Percentiles rank a stretch among this genome's conserved stretches.
Evolutionary conservation across 805 yeast genomes (phyloP).

Genomic region (Barnettozyma salicaria): DNA sequence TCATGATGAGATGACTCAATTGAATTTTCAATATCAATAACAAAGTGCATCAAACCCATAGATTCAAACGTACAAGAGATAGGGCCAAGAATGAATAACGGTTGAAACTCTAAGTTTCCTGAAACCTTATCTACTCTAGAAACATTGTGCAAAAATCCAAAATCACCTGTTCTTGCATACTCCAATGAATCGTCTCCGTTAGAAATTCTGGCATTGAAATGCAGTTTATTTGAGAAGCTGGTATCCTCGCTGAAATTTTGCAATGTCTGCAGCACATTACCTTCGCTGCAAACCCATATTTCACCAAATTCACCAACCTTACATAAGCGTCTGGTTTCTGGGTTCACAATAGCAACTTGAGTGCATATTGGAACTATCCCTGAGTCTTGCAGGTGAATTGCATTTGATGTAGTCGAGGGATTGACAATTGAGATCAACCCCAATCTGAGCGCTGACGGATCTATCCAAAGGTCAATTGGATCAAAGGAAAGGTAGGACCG

Average conservation of each 20-base stretch:
- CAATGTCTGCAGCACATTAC: constrained; percentile 53
- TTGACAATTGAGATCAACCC: constrained; percentile 79
- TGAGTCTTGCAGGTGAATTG: constrained; percentile 80
- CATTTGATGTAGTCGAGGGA: constrained; percentile 61
- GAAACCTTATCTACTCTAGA: constrained; percentile 37
- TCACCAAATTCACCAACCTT: constrained; percentile 92
- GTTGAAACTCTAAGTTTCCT: constrained; percentile 49
- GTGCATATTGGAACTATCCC: constrained; percentile 96
- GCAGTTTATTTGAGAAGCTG: constrained; percentile 27
- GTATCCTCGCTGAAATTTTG: constrained; percentile 42
- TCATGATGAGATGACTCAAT: constrained; percentile 46
- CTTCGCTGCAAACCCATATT: constrained; percentile 92
- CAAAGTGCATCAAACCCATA: constrained; percentile 87
- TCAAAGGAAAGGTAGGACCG: constrained; percentile 85
- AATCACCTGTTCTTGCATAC: constrained; percentile 86
- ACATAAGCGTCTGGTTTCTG: constrained; percentile 78
- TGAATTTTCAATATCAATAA: constrained; percentile 71
- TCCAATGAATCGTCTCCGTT: constrained; percentile 57
- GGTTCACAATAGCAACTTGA: constrained; percentile 90
- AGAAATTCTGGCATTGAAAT: constrained; percentile 57
- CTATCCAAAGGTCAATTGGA: constrained; percentile 81
- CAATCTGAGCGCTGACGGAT: constrained; percentile 82
- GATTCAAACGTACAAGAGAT: constrained; percentile 86
- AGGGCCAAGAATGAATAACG: constrained; percentile 77
- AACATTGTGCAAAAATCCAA: constrained; percentile 85